These are phyloP conservation scores for Raphanus hybrid DNA, from an alignment of 441 rosid species.

Conservation along the genomic window DNA sequence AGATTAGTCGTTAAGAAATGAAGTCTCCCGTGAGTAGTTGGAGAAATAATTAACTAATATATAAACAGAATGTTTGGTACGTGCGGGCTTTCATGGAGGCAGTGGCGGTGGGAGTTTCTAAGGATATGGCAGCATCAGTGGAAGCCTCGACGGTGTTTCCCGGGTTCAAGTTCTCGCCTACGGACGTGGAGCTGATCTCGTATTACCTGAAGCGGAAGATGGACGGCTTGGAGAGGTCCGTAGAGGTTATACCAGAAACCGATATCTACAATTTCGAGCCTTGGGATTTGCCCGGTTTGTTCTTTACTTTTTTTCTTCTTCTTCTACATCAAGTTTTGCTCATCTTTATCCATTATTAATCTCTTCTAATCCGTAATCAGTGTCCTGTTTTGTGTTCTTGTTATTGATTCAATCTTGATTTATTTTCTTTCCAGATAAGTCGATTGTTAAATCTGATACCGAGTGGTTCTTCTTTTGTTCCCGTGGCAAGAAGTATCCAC, in stretches of 20 bases:
- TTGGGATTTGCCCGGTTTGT: conserved; percentile 85
- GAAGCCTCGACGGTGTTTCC: conserved; percentile 76
- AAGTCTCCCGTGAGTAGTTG: too few relatives aligned
- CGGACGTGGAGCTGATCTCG: conserved; percentile 81
- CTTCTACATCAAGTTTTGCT: neutral
- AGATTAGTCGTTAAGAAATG: too few relatives aligned
- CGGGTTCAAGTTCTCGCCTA: conserved; percentile 82
- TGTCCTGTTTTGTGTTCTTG: too few relatives aligned
- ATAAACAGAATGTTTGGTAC: neutral
- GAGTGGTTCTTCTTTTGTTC: conserved; percentile 91
- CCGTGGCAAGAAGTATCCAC: conserved; percentile 48
- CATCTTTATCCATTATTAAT: neutral
- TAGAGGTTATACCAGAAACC: conserved; percentile 68
- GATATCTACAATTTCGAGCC: conserved; percentile 78
- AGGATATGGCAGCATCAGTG: conserved; percentile 58
- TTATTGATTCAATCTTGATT: too few relatives aligned
- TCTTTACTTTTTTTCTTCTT: neutral
- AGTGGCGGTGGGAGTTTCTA: conserved; percentile 42
- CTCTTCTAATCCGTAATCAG: too few relatives aligned
- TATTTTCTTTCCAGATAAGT: conserved; percentile 46
- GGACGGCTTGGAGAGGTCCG: conserved; percentile 65
- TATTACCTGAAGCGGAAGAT: conserved; percentile 75
- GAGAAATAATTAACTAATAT: too few relatives aligned
- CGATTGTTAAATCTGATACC: conserved; percentile 63
- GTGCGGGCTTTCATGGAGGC: conserved; percentile 18